A percentile compares a stretch with the other conserved stretches of the same genome.
Conservation (phyloP, 371 early-diverging fungal genomes). For the Mortierella sp. region DNA sequence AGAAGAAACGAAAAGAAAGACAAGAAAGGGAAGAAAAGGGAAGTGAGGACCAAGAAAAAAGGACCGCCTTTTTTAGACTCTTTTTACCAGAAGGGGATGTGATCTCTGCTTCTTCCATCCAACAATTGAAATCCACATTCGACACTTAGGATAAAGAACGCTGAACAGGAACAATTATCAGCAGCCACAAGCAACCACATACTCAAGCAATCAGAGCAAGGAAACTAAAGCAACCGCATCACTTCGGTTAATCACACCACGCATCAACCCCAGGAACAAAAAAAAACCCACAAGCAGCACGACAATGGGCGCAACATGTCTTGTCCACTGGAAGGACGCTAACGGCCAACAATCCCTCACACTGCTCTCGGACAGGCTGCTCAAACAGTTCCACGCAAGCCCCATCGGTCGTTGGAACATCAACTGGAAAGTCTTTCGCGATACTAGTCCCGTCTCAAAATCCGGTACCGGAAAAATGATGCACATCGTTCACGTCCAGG, state of each 20-base stretch:
- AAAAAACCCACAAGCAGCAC: not conserved
- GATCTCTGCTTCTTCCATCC: not conserved
- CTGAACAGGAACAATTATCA: not conserved
- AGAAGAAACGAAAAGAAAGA: not conserved
- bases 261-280: not conserved
- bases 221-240: not conserved
- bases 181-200: not conserved
- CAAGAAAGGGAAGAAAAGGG: not conserved
- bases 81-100: no score
- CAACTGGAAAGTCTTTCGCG: slow-evolving; percentile 56
- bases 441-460: slow-evolving; percentile 53
- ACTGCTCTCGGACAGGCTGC: slow-evolving; percentile 52
- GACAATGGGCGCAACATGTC: slow-evolving; percentile 55
- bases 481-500: slow-evolving; percentile 55
- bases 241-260: not conserved
- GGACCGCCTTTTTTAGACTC: not conserved
- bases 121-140: not conserved
- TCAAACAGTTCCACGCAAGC: slow-evolving; percentile 54
- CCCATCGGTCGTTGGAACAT: slow-evolving; percentile 57
- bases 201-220: not conserved
- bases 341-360: slow-evolving; percentile 57
- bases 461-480: slow-evolving; percentile 57
- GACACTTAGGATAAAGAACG: not conserved
- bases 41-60: not conserved
- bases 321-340: slow-evolving; percentile 56